Evolutionary conservation across 805 yeast genomes (phyloP), one percentile per base, ranked within the genome.

Genomic region (Kurtzmaniella fragi): DNA sequence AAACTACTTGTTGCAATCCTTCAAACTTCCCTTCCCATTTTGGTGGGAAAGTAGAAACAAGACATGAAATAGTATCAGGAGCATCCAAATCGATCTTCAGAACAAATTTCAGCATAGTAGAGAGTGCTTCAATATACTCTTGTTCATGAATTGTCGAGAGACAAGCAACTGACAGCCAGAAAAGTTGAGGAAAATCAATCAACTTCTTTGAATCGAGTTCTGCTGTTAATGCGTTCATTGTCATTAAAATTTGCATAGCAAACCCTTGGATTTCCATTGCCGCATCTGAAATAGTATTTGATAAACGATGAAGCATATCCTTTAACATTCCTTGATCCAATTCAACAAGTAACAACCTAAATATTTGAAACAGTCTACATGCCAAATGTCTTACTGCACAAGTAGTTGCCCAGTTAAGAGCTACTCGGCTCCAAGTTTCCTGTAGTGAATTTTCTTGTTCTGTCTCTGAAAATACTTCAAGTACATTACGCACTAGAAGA

Each of bases 361-460:
- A 93, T 0, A 90, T 73, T 56, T 93, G 99, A 61, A 95, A 91
- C 0, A 98, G 90, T 17, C 99, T 75, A 48, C 99, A 93, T 0
- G 99, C 99, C 48, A 93, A 77, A 56, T 95, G 99, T 53, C 97
- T 74, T 2, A 91, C 98, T 2, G 97, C 95, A 64, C 98, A 93
- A 1, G 96, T 82, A 0, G 99, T 93, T 0, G 99, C 97, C 99
- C 99, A 93, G 23, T 75, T 71, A 28, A 95, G 67, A 0, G 98
- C 83, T 3, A 77, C 78, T 27, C 82, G 67, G 37, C 95, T 82
- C 99, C 99, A 93, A 37, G 82, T 85, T 31, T 75, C 75, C 54
- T 84, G 95, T 31, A 89, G 64, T 1, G 80, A 75, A 1, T 64
- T 60, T 17, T 64, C 60, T 11, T 15, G 33, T 15, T 17, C 16